These are phyloP conservation scores for Penicillium taxi DNA, from an alignment of 495 filamentous ascomycete species.

Conservation along the genomic window DNA sequence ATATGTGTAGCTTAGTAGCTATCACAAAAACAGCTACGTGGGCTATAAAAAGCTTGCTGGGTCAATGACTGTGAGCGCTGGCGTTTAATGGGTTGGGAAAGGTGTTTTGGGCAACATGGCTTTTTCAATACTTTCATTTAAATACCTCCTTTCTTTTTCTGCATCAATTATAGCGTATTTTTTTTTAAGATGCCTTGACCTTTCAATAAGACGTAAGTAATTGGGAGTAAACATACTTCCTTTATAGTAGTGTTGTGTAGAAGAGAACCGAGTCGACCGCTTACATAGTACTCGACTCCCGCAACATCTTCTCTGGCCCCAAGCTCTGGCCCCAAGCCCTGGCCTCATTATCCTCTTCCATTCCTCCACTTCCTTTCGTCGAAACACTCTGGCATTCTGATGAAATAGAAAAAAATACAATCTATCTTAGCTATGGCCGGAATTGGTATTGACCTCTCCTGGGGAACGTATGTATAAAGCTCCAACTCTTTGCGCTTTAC, in stretches of 20 bases:
- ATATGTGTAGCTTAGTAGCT: conserved; percentile 15
- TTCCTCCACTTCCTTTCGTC: no score
- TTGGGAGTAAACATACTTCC: background rate
- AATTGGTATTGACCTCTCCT: conserved; percentile 26
- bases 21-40: background rate
- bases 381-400: no score
- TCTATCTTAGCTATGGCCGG: conserved; percentile 24
- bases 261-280: no score
- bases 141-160: background rate
- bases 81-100: background rate
- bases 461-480: conserved; percentile 28
- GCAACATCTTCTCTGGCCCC: no score
- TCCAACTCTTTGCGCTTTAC: conserved; percentile 6
- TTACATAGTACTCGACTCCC: no score
- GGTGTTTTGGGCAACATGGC: no score
- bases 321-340: no score
- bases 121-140: background rate
- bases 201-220: conserved; percentile 5
- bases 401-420: no score
- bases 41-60: no score
- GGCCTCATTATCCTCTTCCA: no score
- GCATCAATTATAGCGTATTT: conserved; percentile 2
- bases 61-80: background rate
- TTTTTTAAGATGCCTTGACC: background rate
- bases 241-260: no score